Conservation (phyloP, 2,329 filamentous ascomycete genomes). For the Corinectria fuckeliana region DNA sequence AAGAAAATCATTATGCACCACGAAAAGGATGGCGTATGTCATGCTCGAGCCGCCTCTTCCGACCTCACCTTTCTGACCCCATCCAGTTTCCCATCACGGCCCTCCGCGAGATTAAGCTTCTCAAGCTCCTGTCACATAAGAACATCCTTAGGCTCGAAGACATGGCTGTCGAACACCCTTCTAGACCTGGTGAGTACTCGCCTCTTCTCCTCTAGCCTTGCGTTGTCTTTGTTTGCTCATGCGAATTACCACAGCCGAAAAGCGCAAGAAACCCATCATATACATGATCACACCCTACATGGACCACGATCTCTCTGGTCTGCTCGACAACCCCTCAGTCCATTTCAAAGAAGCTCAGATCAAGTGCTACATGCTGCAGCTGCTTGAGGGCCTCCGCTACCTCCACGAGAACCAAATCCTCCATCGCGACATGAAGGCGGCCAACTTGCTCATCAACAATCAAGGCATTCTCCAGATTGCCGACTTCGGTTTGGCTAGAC, state of each 20-base stretch:
- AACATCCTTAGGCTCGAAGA: slow-evolving; percentile 90
- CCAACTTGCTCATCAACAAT: slow-evolving; percentile 96
- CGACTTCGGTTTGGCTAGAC: slow-evolving; percentile 92
- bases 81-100: slow-evolving; percentile 92
- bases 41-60: slow-evolving; percentile 2
- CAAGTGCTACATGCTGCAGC: slow-evolving; percentile 96
- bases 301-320: slow-evolving; percentile 97
- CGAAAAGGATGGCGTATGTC: slow-evolving; percentile 88
- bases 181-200: slow-evolving; percentile 60
- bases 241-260: slow-evolving; percentile 62
- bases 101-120: slow-evolving; percentile 93
- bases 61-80: slow-evolving; percentile 16
- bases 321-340: slow-evolving; percentile 93
- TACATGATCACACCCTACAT: slow-evolving; percentile 99
- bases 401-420: slow-evolving; percentile 89
- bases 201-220: neutral
- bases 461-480: slow-evolving; percentile 92
- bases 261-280: slow-evolving; percentile 83
- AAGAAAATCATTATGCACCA: slow-evolving; percentile 99
- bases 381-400: slow-evolving; percentile 88
- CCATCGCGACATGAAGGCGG: slow-evolving; percentile 98
- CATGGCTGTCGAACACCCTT: slow-evolving; percentile 88
- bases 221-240: slow-evolving; percentile 15
- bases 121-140: slow-evolving; percentile 91
- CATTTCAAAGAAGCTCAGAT: slow-evolving; percentile 88